A percentile compares a stretch with the other conserved stretches of the same genome.
These are phyloP conservation scores for Pyrenochaeta sp. DNA, from an alignment of 2,329 filamentous ascomycete genomes.

Conservation along the genomic window DNA sequence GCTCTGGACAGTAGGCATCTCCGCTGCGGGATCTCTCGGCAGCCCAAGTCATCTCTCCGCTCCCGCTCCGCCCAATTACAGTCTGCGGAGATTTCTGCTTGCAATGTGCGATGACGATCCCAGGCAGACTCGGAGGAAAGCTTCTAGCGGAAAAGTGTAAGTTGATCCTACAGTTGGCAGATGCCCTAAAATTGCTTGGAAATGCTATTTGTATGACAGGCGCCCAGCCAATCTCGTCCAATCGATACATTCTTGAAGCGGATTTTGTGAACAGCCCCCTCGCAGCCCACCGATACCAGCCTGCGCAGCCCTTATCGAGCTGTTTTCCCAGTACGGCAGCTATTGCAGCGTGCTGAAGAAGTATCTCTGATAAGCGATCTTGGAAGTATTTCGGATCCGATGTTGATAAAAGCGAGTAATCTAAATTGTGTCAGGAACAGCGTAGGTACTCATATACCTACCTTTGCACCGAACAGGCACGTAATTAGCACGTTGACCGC, in stretches of 20 bases:
- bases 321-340: not conserved
- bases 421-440: too few species aligned
- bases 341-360: not conserved
- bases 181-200: constrained; percentile 5
- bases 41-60: constrained; percentile 15
- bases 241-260: constrained; percentile 5
- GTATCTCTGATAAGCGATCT: not conserved
- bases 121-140: constrained; percentile 11
- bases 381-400: not conserved
- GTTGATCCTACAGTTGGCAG: constrained; percentile 1
- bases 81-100: constrained; percentile 15
- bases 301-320: constrained; percentile 9
- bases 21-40: constrained; percentile 32
- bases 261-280: constrained; percentile 1
- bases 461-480: too few species aligned
- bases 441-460: too few species aligned
- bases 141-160: constrained; percentile 6
- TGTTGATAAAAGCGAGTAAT: not conserved
- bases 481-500: too few species aligned
- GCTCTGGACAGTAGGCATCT: too few species aligned
- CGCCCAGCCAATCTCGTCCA: constrained; percentile 6
- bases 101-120: constrained; percentile 14
- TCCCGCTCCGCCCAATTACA: constrained; percentile 21
- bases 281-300: constrained; percentile 8
- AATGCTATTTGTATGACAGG: constrained; percentile 12